phyloP scores from a whole-genome alignment of 2,329 filamentous ascomycete genomes.

The Catunica adiposa region DNA sequence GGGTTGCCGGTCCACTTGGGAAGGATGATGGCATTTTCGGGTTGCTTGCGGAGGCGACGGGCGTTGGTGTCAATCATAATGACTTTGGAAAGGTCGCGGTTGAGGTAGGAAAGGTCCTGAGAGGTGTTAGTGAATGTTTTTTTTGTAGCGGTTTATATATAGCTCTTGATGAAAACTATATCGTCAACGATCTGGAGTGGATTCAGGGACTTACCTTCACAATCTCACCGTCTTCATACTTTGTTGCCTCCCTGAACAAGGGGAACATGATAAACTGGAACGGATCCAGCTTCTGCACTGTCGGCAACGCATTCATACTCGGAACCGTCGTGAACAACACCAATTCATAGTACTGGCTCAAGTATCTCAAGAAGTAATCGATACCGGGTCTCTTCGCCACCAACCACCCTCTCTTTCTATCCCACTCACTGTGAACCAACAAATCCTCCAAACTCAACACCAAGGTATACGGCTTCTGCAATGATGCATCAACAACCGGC shows the following conservation, averaged over 20 bases:
- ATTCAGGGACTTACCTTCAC: slow-evolving; percentile 64
- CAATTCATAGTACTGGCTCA: slow-evolving; percentile 95
- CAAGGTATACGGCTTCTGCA: slow-evolving; percentile 78
- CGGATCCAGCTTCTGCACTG: slow-evolving; percentile 86
- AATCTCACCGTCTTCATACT: slow-evolving; percentile 89
- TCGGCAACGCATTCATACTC: slow-evolving; percentile 65
- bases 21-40: slow-evolving; percentile 89
- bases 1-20: slow-evolving; percentile 77
- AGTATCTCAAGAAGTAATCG: slow-evolving; percentile 93
- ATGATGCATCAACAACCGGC: slow-evolving; percentile 61
- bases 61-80: slow-evolving; percentile 83
- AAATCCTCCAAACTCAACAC: slow-evolving; percentile 88
- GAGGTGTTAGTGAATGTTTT: background rate
- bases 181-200: too few species aligned
- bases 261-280: slow-evolving; percentile 93
- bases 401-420: slow-evolving; percentile 84
- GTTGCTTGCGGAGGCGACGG: slow-evolving; percentile 69
- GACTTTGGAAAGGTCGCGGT: slow-evolving; percentile 87
- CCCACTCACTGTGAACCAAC: slow-evolving; percentile 89
- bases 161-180: background rate
- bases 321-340: slow-evolving; percentile 89
- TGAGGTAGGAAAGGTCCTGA: slow-evolving; percentile 95
- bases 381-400: slow-evolving; percentile 86
- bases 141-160: background rate
- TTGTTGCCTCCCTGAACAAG: slow-evolving; percentile 87